Base-by-base conservation (phyloP, 805 yeast species). In the Zygoascus ofunaensis region DNA sequence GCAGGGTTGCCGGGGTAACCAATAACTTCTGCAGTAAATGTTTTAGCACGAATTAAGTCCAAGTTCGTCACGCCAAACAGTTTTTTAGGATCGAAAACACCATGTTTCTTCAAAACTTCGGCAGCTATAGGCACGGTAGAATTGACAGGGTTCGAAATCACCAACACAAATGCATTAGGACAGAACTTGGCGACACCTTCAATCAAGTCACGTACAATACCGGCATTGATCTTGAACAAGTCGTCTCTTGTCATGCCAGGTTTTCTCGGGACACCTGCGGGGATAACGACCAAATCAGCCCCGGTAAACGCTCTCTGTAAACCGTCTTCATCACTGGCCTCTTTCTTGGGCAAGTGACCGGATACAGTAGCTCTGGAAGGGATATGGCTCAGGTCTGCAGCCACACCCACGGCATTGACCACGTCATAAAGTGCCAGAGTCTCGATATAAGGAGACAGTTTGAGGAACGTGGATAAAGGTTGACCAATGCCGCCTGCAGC, bases 401-500 rank as follows among this genome's bases (percentile, higher is more conserved):
- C 87, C 33, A 87, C 94, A 55, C 96, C 96, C 40, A 83, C 82
- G 26, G 82, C 76, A 57, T 80, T 76, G 59, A 84, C 89, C 38
- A 87, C 87, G 70, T 87, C 96, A 65, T 78, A 87, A 47, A 87
- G 72, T 4, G 94, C 78, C 55, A 87, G 71, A 55, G 80, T 79
- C 48, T 72, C 70, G 40, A 80, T 73, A 43, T 72, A 69, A 34
- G 77, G 77, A 55, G 79, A 76, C 48, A 86, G 69, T 65, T 87
- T 87, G 55, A 87, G 70, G 51, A 87, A 72, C 44, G 87, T 76
- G 12, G 95, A 85, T 49, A 87, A 72, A 36, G 95, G 94, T 71
- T 87, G 95, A 45, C 96, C 96, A 60, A 87, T 87, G 49, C 96
- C 95, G 56, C 95, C 95, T 44, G 90, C 87, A 46, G 95, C 95